Conservation (phyloP, 2,329 filamentous ascomycete species). For the Aureobasidium leucospermi region DNA sequence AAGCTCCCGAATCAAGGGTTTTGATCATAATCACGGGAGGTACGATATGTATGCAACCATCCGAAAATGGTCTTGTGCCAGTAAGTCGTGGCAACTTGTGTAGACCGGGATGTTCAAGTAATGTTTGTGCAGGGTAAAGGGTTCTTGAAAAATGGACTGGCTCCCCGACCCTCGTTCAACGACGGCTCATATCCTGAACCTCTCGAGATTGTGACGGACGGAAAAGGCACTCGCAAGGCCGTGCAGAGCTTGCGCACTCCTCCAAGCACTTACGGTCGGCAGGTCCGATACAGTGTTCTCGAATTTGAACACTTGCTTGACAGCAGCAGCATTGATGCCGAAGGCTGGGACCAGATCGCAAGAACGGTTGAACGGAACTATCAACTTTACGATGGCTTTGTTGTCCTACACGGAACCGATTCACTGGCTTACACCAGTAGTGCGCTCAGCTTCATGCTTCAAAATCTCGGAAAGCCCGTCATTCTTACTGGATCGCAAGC, state of each 20-base stretch:
- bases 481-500: constrained; percentile 67
- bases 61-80: constrained; percentile 71
- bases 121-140: constrained; percentile 40
- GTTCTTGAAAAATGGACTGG: constrained; percentile 76
- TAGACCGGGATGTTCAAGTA: neutral
- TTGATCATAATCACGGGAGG: constrained; percentile 85
- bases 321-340: constrained; percentile 80
- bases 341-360: constrained; percentile 81
- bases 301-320: constrained; percentile 82
- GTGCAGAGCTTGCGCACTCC: constrained; percentile 73
- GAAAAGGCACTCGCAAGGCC: constrained; percentile 38
- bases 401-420: constrained; percentile 85
- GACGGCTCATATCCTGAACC: constrained; percentile 56
- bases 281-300: constrained; percentile 74
- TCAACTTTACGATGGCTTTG: constrained; percentile 80
- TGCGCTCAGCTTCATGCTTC: constrained; percentile 87
- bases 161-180: constrained; percentile 77
- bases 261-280: constrained; percentile 68
- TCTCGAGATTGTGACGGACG: constrained; percentile 49
- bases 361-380: constrained; percentile 76
- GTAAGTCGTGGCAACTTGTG: constrained; percentile 33
- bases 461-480: constrained; percentile 83
- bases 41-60: constrained; percentile 85
- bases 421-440: constrained; percentile 82
- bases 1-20: constrained; percentile 64